Conservation (phyloP, 148 eudicot genomes). For the Spergularia marina region DNA sequence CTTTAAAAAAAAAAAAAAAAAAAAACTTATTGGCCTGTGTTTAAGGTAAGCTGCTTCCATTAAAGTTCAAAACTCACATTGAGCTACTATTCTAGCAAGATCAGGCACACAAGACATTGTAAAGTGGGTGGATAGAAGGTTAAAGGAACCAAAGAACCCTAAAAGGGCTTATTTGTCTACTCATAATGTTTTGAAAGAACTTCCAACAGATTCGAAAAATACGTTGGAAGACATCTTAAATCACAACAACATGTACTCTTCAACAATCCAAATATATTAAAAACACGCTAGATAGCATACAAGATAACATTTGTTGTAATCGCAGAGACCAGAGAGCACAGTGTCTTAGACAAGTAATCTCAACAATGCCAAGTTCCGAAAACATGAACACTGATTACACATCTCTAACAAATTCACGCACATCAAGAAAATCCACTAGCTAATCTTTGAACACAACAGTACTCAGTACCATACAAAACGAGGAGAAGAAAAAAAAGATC, state of each 20-base stretch:
- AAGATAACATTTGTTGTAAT: neutral
- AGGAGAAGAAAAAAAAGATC: neutral
- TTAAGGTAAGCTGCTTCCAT: neutral
- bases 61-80: too few species aligned
- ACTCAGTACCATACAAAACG: neutral
- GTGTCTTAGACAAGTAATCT: neutral
- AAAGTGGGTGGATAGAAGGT: too few species aligned
- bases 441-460: neutral
- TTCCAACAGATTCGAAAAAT: neutral
- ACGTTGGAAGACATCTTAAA: neutral
- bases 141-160: too few species aligned
- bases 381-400: neutral
- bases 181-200: neutral
- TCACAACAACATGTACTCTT: neutral
- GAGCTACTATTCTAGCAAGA: too few species aligned
- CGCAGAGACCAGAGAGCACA: neutral
- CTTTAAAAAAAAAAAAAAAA: too few species aligned
- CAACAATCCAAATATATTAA: too few species aligned
- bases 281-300: too few species aligned
- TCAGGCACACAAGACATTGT: too few species aligned
- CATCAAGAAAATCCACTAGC: neutral
- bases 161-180: neutral
- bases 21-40: neutral
- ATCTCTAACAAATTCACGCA: neutral
- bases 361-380: too few species aligned